Evolutionary conservation across 1,284 basidiomycete species (phyloP), one percentile per base, ranked within the genome.

Genomic region (Termitomyces sp.): DNA sequence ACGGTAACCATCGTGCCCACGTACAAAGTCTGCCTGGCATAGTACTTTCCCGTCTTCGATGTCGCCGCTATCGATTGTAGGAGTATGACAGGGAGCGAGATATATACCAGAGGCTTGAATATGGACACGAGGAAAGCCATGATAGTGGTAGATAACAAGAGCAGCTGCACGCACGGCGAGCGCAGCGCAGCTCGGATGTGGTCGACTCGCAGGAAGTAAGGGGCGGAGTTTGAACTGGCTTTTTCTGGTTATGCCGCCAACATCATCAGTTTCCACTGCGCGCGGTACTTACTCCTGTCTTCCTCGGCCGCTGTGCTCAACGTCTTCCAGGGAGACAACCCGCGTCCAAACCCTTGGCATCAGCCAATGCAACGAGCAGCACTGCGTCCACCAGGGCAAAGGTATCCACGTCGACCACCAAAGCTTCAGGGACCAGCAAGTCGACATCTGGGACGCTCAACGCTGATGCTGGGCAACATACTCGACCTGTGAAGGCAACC

Each of bases 21-120:
- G 70, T 94, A 98, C 50, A 92, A 64, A 9, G 79, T 77, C 41
- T 88, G 69, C 57, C 89, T 84, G 64, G 88, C 80, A 72, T 91
- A 93, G 68, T 90, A 91, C 54, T 82, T 78, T 39, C 77, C 79
- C 50, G 76, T 62, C 15, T 83, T 79, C 1, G 82, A 83, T 5
- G 73, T 65, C 34, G 77, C 72, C 7, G 84, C 76, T 55, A 87
- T 71, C 45, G 79, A 78, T 52, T 81, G 81, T 39, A 87, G 73
- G 51, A 87, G 66, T 62, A 88, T 73, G 59, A 82, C 65, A 1
- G 88, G 88, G 39, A 90, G 73, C 28, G 88, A 88, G 58, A 89
- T 62, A 64, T 90, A 90, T 47, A 84, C 88, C 50, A 90, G 68
- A 8, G 88, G 84, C 66, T 81, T 86, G 68, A 88, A 66, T 60